A percentile compares a stretch with the other conserved stretches of the same genome.
Conservation (phyloP, 2,329 filamentous ascomycete genomes). For the Trichoderma hamatum region DNA sequence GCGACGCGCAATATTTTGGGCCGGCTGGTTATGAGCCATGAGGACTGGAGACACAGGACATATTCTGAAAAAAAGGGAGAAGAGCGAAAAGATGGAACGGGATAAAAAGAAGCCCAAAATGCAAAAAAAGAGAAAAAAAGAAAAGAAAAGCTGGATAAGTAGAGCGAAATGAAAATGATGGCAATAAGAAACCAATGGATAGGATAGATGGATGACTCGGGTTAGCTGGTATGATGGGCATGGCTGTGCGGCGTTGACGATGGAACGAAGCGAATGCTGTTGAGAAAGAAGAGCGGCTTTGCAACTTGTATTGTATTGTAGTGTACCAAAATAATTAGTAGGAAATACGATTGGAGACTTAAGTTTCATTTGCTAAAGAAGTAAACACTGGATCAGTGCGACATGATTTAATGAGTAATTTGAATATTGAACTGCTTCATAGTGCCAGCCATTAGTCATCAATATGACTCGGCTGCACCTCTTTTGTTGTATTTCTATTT, state of each 20-base stretch:
- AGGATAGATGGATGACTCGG: slow-evolving; percentile 13
- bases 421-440: not conserved
- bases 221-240: not conserved
- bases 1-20: not conserved
- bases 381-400: too few species aligned
- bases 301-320: not conserved
- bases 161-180: not conserved
- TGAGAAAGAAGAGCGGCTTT: not conserved
- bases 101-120: too few species aligned
- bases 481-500: not conserved
- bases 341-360: not conserved
- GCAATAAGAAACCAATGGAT: not conserved
- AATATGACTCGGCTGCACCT: not conserved
- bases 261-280: slow-evolving; percentile 1
- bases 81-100: not conserved
- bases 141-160: not conserved
- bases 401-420: too few species aligned
- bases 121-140: too few species aligned
- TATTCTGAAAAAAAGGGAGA: not conserved
- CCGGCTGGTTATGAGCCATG: not conserved
- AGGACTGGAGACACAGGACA: slow-evolving; percentile 2
- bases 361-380: too few species aligned
- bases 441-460: not conserved
- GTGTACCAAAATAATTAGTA: not conserved
- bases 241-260: slow-evolving; percentile 1